Evolutionary conservation across 306 rosid species (phyloP).

Genomic region (Psophocarpus tetragonolobus): DNA sequence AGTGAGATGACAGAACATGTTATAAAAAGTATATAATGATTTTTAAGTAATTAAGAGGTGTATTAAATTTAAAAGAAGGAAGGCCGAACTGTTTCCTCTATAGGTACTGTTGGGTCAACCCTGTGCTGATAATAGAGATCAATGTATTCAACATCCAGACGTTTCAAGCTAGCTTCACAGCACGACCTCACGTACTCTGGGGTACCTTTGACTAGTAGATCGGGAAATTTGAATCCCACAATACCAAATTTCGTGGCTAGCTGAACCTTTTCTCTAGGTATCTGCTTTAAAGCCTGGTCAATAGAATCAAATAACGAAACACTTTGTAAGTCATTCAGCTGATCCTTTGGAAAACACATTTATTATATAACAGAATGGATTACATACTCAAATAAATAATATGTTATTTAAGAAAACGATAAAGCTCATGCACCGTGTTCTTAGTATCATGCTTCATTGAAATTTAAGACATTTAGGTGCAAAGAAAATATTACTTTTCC

Average conservation of each 20-base stretch:
- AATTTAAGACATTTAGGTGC: not conserved
- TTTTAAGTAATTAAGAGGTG: not conserved
- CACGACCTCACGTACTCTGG: conserved; percentile 69
- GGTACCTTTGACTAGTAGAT: conserved; percentile 46
- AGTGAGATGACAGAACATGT: not conserved
- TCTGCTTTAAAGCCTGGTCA: conserved; percentile 61
- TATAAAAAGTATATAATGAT: not conserved
- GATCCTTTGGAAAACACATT: not conserved
- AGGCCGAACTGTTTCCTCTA: conserved; percentile 67
- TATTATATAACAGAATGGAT: too few species aligned
- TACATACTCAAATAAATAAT: not conserved
- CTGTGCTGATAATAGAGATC: conserved; percentile 87
- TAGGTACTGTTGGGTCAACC: conserved; percentile 51
- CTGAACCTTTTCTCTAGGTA: conserved; percentile 71
- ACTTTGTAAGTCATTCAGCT: not conserved
- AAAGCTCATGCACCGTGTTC: not conserved
- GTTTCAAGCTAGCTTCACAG: conserved; percentile 83
- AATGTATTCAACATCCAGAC: conserved; percentile 64
- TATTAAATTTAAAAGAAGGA: not conserved
- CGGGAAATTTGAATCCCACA: not conserved
- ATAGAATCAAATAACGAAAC: not conserved
- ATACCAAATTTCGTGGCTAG: conserved; percentile 79
- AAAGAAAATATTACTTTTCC: conserved; percentile 53
- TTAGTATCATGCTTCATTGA: not conserved
- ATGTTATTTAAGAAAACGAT: not conserved